Evolutionary conservation across 1,284 basidiomycete genomes (phyloP), one percentile per base, ranked within the genome.

Genomic region (Hemileia vastatrix): DNA sequence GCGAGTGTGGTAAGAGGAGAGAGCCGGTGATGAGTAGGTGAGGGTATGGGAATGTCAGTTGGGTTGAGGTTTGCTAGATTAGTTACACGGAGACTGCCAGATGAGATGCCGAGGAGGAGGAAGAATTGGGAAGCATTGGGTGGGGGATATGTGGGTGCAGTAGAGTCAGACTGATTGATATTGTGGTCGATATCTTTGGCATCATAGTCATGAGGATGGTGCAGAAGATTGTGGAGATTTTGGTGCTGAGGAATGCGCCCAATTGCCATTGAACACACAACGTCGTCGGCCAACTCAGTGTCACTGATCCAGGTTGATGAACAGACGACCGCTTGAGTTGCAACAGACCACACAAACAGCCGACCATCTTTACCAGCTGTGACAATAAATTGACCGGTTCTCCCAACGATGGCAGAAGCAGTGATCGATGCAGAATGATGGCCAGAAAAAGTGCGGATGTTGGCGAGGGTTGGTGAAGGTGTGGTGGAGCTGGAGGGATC

Each of bases 271-370:
- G 15, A 6, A 18, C 47, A 32, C 1, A 32, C 47, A 15, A 49
- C 21, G n/a, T 49, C 27, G 0, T 49, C 45, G 18, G n/a, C 18
- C 1, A 31, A 33, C 2, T 4, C 47, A 6, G 19, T 6, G 45
- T 18, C 45, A n/a, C n/a, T n/a, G 11, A 44, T 15, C 55, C 21
- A 49, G 4, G 6, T 33, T 2, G 6, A 23, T 33, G 48, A 32
- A 19, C 4, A 6, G 9, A 40, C 23, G 13, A 57, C 56, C 31
- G 27, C 31, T 18, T 31, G 36, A 13, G 21, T 19, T 1, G 45
- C 47, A n/a, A 57, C 47, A 13, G 48, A 49, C 56, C 56, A 57
- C n/a, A 57, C 21, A 27, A 44, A 24, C 6, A 57, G 18, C 32
- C 50, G 48, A 3, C 47, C 32, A 24, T 57, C 56, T 32, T 48